These are phyloP conservation scores for Metarhizium sp. DNA, from an alignment of 2,329 filamentous ascomycete species.

Conservation along the genomic window DNA sequence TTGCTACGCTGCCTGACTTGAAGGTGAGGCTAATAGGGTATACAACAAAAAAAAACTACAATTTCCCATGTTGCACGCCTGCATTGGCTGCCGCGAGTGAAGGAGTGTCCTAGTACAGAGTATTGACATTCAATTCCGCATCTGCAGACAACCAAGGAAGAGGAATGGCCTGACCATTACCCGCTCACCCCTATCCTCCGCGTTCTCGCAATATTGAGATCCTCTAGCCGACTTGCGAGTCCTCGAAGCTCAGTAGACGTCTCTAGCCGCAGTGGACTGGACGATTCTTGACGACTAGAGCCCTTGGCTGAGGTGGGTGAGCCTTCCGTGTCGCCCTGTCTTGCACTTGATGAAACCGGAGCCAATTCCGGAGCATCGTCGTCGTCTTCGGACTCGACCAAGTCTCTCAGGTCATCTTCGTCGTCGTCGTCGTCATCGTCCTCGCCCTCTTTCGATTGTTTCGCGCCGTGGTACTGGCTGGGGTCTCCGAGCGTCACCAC, in stretches of 20 bases:
- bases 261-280: constrained; percentile 18
- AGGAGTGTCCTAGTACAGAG: neutral
- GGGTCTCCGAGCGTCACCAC: constrained; percentile 22
- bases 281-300: constrained; percentile 13
- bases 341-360: constrained; percentile 5
- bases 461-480: neutral
- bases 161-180: neutral
- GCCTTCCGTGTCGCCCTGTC: neutral
- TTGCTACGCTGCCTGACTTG: neutral
- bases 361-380: constrained; percentile 4
- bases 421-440: constrained; percentile 15
- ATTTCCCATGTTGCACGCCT: neutral
- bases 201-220: constrained; percentile 21
- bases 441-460: neutral
- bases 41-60: neutral
- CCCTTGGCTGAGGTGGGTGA: neutral
- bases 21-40: neutral
- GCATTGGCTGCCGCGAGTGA: neutral
- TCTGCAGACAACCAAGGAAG: neutral
- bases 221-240: constrained; percentile 21
- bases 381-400: constrained; percentile 17
- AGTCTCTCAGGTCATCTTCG: constrained; percentile 14
- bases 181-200: constrained; percentile 20
- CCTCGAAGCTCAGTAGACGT: constrained; percentile 17
- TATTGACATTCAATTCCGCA: too few relatives aligned